phyloP scores from a whole-genome alignment of 2,329 filamentous ascomycete genomes.

The Diaporthe destruens region DNA sequence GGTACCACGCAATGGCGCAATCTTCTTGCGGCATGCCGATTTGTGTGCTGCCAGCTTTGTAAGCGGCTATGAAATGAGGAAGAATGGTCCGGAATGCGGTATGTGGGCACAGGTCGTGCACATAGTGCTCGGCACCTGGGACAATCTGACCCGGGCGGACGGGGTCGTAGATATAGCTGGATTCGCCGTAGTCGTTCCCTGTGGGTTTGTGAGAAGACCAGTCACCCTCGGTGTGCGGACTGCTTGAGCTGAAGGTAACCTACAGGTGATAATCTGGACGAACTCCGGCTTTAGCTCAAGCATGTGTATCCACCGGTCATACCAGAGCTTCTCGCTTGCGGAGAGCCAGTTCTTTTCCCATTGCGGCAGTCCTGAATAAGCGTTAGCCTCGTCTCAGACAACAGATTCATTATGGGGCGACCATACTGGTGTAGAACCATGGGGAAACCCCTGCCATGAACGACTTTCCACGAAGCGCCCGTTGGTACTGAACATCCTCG shows the following conservation, averaged over 20 bases:
- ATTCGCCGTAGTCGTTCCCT: slow-evolving; percentile 72
- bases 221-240: slow-evolving; percentile 2
- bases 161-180: slow-evolving; percentile 68
- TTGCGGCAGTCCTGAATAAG: slow-evolving; percentile 35
- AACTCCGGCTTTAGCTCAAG: slow-evolving; percentile 63
- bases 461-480: slow-evolving; percentile 54
- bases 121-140: slow-evolving; percentile 61
- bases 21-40: slow-evolving; percentile 48
- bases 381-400: slow-evolving; percentile 59
- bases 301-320: slow-evolving; percentile 67
- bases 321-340: slow-evolving; percentile 66
- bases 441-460: slow-evolving; percentile 64
- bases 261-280: slow-evolving; percentile 68
- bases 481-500: slow-evolving; percentile 56
- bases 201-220: neutral
- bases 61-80: slow-evolving; percentile 63
- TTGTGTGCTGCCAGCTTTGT: slow-evolving; percentile 58
- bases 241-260: slow-evolving; percentile 21
- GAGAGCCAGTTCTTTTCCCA: slow-evolving; percentile 69
- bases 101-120: slow-evolving; percentile 58
- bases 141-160: slow-evolving; percentile 56
- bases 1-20: slow-evolving; percentile 59
- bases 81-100: slow-evolving; percentile 61
- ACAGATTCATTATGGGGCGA: slow-evolving; percentile 54
- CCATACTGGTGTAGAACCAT: slow-evolving; percentile 56